Evolutionary conservation across 768 basidiomycete species (phyloP).

Genomic region (Ephemerocybe angulata): DNA sequence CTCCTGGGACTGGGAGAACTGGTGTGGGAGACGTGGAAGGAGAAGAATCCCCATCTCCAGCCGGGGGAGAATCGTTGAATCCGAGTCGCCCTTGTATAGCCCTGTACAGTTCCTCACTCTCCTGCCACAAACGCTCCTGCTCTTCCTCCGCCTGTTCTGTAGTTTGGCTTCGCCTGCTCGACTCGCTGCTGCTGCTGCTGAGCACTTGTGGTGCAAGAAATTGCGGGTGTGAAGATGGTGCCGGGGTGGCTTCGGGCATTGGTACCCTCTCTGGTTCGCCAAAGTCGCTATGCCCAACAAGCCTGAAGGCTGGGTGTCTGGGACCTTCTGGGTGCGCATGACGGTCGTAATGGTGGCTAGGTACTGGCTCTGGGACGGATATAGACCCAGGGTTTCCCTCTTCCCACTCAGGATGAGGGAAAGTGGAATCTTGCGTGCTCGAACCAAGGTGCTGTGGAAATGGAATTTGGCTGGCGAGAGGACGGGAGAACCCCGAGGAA

Average conservation of each 20-base stretch:
- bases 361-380: not conserved
- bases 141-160: not conserved
- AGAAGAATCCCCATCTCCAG: not conserved
- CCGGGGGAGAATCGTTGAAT: not conserved
- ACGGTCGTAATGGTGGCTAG: not conserved
- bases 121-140: not conserved
- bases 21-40: not conserved
- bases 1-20: not conserved
- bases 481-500: no score
- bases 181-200: not conserved
- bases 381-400: no score
- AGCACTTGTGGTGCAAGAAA: not conserved
- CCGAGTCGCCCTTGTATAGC: not conserved
- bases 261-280: not conserved
- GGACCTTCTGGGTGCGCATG: not conserved
- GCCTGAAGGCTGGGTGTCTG: not conserved
- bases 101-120: not conserved
- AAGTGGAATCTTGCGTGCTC: no score
- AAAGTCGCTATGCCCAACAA: not conserved
- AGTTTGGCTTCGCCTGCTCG: not conserved
- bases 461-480: no score
- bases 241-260: not conserved
- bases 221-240: not conserved
- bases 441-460: no score
- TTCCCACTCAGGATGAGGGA: no score